Conservation (phyloP, 2,329 filamentous ascomycete genomes). For the Gnomoniopsis sp. region DNA sequence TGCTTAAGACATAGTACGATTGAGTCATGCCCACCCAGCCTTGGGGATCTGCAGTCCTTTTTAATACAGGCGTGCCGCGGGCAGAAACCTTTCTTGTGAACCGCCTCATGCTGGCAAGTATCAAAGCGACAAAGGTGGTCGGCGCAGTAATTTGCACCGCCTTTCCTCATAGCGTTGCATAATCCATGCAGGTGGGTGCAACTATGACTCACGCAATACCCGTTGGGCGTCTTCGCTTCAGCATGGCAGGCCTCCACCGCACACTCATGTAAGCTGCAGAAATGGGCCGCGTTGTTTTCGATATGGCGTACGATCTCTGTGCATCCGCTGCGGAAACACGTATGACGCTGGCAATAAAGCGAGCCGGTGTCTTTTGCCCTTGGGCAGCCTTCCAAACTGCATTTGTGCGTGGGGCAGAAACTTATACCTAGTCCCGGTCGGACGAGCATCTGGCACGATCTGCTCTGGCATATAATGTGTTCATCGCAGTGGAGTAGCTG, state of each 20-base stretch:
- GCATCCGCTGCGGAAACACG: constrained; percentile 6
- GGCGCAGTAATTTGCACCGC: background rate
- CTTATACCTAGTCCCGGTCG: background rate
- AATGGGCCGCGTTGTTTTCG: constrained; percentile 3
- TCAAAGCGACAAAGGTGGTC: constrained; percentile 8
- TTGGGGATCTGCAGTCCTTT: background rate
- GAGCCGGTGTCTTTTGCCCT: constrained; percentile 1
- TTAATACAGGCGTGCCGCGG: constrained; percentile 3
- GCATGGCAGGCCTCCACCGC: background rate
- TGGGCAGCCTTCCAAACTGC: constrained; percentile 8
- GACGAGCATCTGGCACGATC: constrained; percentile 4
- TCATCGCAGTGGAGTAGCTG: constrained; percentile 8
- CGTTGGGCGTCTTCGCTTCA: background rate
- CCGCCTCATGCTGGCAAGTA: constrained; percentile 1
- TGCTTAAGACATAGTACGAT: constrained; percentile 10
- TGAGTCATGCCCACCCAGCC: background rate
- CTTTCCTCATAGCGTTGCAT: background rate
- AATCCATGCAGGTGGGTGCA: constrained; percentile 8
- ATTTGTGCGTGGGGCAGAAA: constrained; percentile 13
- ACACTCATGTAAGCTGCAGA: constrained; percentile 14
- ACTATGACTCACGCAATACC: constrained; percentile 7
- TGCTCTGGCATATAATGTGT: constrained; percentile 3
- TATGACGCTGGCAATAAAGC: constrained; percentile 13
- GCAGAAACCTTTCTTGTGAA: constrained; percentile 10
- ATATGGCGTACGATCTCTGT: constrained; percentile 10